Base-by-base conservation (phyloP, 2,329 filamentous ascomycete genomes). In the Ophiocordyceps camponoti-saundersi region DNA sequence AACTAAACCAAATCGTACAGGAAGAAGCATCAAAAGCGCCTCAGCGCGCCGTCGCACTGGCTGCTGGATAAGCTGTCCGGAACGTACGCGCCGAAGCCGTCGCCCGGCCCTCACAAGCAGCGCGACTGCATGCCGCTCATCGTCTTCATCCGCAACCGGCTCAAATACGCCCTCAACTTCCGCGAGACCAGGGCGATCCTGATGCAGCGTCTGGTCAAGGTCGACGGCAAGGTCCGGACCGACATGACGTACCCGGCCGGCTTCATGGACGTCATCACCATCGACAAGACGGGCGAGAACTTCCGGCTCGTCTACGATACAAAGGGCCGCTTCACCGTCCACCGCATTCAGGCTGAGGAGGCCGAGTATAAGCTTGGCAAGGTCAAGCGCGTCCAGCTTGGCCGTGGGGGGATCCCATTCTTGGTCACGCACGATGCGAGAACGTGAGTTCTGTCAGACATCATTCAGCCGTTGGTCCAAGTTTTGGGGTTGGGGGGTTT, bases 361-460 rank as follows among this genome's bases (percentile, higher is more conserved):
- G 89, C 90, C 62, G 82, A 92, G 78, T 98, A 95, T 86, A 98
- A 98, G 85, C 80, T 98, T 63, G 89, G 89, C 79, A 98, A 96
- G 81, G 92, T 98, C 77, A 95, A 95, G 86, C 85, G 90, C 65
- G 92, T 98, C 55, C 92, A 98, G 79, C 81, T 98, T 64, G 92
- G 92, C 79, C 90, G 88, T 74, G 93, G 92, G 75, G 92, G 89
- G 78, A 94, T 98, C 82, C 92, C 92, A 93, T 98, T 95, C 89
- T 95, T 96, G 88, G 92, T 98, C 86, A 98, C 92, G 89, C 92
- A 98, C 86, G 92, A 98, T 92, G 92, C 92, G 76, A 85, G 92
- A 88, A 98, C 92, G 90, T 98, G 79, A 95, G 90, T 96, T 84
- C 79, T 83, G 74, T 80, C 75, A 79, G 74, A 85, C 84, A 87